Base-by-base conservation (phyloP, 768 basidiomycete species). In the Tulasnella calospora region DNA sequence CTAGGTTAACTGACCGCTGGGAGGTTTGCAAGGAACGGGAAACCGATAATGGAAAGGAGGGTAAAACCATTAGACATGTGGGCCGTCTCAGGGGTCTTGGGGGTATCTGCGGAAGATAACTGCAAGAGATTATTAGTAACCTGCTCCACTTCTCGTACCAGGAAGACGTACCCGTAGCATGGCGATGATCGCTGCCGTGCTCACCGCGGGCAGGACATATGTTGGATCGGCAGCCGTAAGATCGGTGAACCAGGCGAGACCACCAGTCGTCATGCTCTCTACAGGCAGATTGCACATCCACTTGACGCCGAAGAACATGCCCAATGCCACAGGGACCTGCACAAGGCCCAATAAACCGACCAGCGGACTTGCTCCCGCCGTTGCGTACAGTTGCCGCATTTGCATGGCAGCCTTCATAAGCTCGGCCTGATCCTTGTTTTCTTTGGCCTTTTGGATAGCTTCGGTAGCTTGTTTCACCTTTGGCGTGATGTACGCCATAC, bases 281-380 rank as follows among this genome's bases (percentile, higher is more conserved):
- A 98, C 84, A 0, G 94, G 94, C 69, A 91, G 83, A 72, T 87
- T 86, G 81, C 91, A 91, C 86, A 99, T 88, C 71, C 85, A 86
- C 84, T 90, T 90, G 77, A 97, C 83, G 23, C 89, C 94, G 81
- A 95, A 91, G 88, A 99, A 99, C 85, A 94, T 85, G 19, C 91
- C 90, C 41, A 98, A 84, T 70, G 92, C 91, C 61, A 95, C 86
- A 0, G 94, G 90, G 30, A 95, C 83, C 84, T 97, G 95, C 0
- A 92, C 81, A 76, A 95, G 78, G 76, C 87, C 85, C 21, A 89
- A 73, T n/a, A 92, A 80, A 80, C 90, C 85, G 55, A 87, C 86
- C 19, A 85, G 80, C 78, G 92, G 87, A 81, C 87, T 89, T 71
- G 94, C 90, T 35, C 91, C 90, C 10, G 92, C 88, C 76, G 90